Conservation (phyloP, 1,284 basidiomycete species). For the Golubevia sp. region DNA sequence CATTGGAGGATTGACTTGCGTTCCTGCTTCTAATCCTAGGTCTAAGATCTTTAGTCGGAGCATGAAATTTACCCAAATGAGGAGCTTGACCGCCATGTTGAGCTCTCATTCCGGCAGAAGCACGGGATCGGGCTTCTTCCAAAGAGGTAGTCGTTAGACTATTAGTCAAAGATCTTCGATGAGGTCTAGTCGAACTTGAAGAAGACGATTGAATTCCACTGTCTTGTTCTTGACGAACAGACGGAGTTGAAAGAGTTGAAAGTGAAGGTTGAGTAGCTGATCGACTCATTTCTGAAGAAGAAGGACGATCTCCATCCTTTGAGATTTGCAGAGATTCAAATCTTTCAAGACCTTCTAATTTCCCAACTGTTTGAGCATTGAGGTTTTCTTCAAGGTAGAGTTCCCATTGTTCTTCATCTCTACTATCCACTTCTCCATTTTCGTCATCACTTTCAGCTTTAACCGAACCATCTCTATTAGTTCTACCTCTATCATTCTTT, state of each 20-base stretch:
- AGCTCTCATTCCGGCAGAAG: conserved; percentile 36
- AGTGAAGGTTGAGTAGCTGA: not conserved
- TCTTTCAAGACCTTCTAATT: no score
- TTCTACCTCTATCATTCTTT: not conserved
- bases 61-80: conserved; percentile 36
- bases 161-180: conserved; percentile 1
- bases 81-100: conserved; percentile 36
- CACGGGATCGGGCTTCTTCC: conserved; percentile 35
- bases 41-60: conserved; percentile 30
- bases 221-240: conserved; percentile 8
- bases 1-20: conserved; percentile 12
- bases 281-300: conserved; percentile 1
- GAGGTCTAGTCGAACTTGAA: not conserved
- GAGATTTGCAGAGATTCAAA: no score
- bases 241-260: not conserved
- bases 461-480: conserved; percentile 2
- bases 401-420: conserved; percentile 19
- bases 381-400: conserved; percentile 22
- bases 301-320: conserved; percentile 12
- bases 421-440: conserved; percentile 14
- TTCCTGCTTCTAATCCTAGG: conserved; percentile 30
- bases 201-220: not conserved
- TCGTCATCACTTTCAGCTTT: conserved; percentile 7
- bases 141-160: conserved; percentile 36
- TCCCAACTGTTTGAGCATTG: no score